Conservation (phyloP, 2,329 filamentous ascomycete species). For the Exophiala calicioides region DNA sequence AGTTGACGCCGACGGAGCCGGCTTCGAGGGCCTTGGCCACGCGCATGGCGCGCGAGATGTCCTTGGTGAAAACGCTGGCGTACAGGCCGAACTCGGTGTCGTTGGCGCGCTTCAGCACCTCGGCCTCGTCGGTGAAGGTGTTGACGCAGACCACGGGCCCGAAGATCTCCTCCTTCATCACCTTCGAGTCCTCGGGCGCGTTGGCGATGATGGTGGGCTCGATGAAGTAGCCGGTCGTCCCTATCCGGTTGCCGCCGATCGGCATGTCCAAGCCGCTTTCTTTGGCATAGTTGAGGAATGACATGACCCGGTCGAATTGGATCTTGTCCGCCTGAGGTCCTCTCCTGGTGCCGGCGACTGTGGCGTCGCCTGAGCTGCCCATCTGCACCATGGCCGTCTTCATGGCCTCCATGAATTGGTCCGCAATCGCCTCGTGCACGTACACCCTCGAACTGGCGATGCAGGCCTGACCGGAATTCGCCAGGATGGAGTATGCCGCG, state of each 20-base stretch:
- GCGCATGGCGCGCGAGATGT: constrained; percentile 52
- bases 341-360: constrained; percentile 50
- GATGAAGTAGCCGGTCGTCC: constrained; percentile 58
- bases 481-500: constrained; percentile 56
- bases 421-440: constrained; percentile 58
- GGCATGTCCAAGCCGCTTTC: constrained; percentile 56
- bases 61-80: constrained; percentile 59
- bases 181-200: constrained; percentile 56
- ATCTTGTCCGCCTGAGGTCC: constrained; percentile 66
- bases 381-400: constrained; percentile 45
- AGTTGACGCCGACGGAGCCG: constrained; percentile 63
- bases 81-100: constrained; percentile 55
- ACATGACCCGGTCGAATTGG: constrained; percentile 63
- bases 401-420: constrained; percentile 50
- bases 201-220: constrained; percentile 61
- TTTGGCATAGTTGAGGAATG: constrained; percentile 58
- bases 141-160: constrained; percentile 65
- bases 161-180: constrained; percentile 63
- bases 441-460: constrained; percentile 58
- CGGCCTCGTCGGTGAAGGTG: constrained; percentile 62
- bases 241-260: constrained; percentile 47
- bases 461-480: constrained; percentile 61
- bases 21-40: constrained; percentile 59
- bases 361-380: constrained; percentile 35
- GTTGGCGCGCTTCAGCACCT: constrained; percentile 61